Evolutionary conservation across 192 early-diverging fungal genomes (phyloP).

Genomic region (Rhizoclosmatium sp.): DNA sequence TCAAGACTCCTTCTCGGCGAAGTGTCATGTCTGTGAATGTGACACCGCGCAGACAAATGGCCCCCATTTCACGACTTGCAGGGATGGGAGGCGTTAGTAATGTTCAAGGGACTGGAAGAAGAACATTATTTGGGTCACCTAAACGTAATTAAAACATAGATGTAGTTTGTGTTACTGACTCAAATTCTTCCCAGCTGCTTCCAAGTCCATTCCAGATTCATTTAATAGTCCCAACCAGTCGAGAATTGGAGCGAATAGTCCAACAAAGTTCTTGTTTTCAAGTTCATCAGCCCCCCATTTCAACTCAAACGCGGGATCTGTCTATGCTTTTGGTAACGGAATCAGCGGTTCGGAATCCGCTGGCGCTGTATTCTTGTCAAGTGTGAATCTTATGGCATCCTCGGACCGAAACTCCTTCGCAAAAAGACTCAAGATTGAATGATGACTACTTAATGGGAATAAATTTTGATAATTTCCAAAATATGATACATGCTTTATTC

Average conservation of each 20-base stretch:
- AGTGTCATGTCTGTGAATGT: constrained; percentile 5
- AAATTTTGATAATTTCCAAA: constrained; percentile 28
- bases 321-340: constrained; percentile 17
- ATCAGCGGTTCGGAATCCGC: neutral
- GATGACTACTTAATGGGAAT: constrained; percentile 36
- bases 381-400: constrained; percentile 39
- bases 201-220: constrained; percentile 1
- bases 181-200: neutral
- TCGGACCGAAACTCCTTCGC: constrained; percentile 46
- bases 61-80: neutral
- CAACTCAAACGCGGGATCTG: neutral
- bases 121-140: constrained; percentile 4
- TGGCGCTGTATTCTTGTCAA: constrained; percentile 38
- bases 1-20: constrained; percentile 20
- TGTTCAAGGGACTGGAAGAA: neutral
- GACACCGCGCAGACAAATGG: constrained; percentile 8
- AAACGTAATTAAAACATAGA: neutral
- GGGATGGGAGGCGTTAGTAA: neutral
- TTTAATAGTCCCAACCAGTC: neutral
- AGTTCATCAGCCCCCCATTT: neutral
- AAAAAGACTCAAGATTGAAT: constrained; percentile 47
- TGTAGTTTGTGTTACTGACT: neutral
- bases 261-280: constrained; percentile 4
- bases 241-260: neutral
- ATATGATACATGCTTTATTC: neutral